Conservation (phyloP, 2,329 filamentous ascomycete genomes). For the Parafenestella ontariensis region DNA sequence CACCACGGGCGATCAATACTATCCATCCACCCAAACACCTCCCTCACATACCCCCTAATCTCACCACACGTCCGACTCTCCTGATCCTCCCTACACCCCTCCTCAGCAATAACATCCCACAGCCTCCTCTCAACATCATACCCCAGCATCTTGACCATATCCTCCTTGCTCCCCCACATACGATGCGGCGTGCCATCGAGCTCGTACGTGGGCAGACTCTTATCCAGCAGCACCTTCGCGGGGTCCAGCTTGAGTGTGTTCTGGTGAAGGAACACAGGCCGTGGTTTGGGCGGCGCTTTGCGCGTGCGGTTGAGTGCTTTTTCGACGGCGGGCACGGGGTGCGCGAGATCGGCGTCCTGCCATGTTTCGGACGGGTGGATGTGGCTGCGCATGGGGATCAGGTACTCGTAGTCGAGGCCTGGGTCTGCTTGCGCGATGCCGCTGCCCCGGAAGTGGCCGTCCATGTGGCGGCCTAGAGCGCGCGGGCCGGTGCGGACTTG, state of each 20-base stretch:
- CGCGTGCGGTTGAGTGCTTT: conserved; percentile 6
- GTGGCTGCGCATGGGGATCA: conserved; percentile 21
- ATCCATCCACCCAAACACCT: conserved; percentile 25
- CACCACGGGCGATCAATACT: conserved; percentile 9
- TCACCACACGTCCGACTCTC: conserved; percentile 17
- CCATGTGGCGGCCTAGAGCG: conserved; percentile 37
- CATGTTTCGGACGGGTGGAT: conserved; percentile 15
- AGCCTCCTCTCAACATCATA: conserved; percentile 33
- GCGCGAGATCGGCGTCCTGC: conserved; percentile 11
- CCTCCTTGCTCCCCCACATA: conserved; percentile 28
- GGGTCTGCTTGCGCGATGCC: conserved; percentile 32
- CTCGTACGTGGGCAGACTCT: conserved; percentile 7
- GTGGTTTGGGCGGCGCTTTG: conserved; percentile 13
- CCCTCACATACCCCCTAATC: conserved; percentile 14
- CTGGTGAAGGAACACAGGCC: conserved; percentile 31
- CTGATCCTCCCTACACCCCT: conserved; percentile 25
- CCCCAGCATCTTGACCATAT: conserved; percentile 23
- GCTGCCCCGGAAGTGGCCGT: conserved; percentile 15
- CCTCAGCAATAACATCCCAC: conserved; percentile 31
- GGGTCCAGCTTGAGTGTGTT: conserved; percentile 30
- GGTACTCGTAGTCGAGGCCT: conserved; percentile 24
- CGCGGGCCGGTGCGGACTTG: conserved; percentile 46
- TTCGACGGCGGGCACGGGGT: conserved; percentile 1
- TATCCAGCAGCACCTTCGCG: conserved; percentile 11
- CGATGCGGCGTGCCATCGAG: conserved; percentile 16